Percentiles rank a stretch among this genome's conserved stretches.
Evolutionary conservation across 2,329 filamentous ascomycete species (phyloP).

Genomic region (Exophiala sp.): DNA sequence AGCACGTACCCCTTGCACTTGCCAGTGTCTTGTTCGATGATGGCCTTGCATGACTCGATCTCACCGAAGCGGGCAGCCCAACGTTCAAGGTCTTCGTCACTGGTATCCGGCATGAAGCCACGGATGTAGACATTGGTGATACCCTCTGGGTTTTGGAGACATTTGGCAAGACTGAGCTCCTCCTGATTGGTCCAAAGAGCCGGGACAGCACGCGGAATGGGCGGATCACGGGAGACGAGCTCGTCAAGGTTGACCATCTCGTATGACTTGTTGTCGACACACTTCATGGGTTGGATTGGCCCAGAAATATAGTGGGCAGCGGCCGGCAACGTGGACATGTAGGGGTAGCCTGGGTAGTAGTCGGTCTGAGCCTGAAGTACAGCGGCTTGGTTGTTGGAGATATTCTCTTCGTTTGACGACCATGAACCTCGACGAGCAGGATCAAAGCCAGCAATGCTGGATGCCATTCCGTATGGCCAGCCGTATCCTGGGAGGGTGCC

Average conservation of each 20-base stretch:
- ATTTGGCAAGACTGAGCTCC: constrained; percentile 88
- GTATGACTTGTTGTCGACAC: constrained; percentile 40
- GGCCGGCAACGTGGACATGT: constrained; percentile 62
- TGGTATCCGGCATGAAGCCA: constrained; percentile 90
- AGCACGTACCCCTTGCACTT: constrained; percentile 85
- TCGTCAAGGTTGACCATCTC: constrained; percentile 57
- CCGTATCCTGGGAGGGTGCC: constrained; percentile 34
- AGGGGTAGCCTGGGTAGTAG: constrained; percentile 50
- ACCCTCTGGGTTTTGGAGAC: constrained; percentile 87
- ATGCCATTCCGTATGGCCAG: constrained; percentile 37
- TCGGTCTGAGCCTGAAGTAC: constrained; percentile 43
- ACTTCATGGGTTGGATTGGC: constrained; percentile 45
- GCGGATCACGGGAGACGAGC: constrained; percentile 70
- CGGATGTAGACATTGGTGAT: constrained; percentile 99
- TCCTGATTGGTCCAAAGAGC: constrained; percentile 77
- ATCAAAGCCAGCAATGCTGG: constrained; percentile 36
- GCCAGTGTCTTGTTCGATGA: constrained; percentile 89
- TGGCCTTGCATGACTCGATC: constrained; percentile 96
- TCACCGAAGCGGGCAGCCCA: constrained; percentile 87
- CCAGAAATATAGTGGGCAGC: constrained; percentile 34
- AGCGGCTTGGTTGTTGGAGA: constrained; percentile 54
- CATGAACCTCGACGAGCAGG: constrained; percentile 39
- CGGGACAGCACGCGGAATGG: constrained; percentile 82
- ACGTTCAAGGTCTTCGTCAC: constrained; percentile 78
- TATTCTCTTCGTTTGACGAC: constrained; percentile 41